Evolutionary conservation across 768 basidiomycete genomes (phyloP), one percentile per base, ranked within the genome.

Genomic region (Leccinum rimulosum): DNA sequence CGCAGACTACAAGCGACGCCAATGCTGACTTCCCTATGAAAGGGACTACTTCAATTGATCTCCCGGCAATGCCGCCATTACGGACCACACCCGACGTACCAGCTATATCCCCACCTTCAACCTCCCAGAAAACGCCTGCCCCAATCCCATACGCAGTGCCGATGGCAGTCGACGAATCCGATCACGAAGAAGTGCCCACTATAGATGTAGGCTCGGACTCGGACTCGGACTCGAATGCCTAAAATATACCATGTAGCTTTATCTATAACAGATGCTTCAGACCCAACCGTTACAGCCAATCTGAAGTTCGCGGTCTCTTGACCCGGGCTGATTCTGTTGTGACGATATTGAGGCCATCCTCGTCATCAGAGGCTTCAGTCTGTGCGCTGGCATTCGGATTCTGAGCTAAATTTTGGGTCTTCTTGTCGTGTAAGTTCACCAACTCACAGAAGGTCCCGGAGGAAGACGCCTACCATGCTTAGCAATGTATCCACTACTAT

Each of bases 161-260:
- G 11, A 67, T 69, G 65, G 22, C 50, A 28, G 54, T 68, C 48
- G 72, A 72, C n/a, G 75, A 76, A n/a, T 76, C 84, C 4, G 87
- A 90, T 14, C 81, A 81, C n/a, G 87, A 89, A 61, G 86, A 87
- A 61, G 85, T 95, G 78, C 92, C 92, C 3, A 67, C 77, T 11
- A 92, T 95, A 38, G 82, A 93, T 68, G 76, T 91, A 77, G 85
- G 80, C 43, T 93, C 91, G 1, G 91, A 93, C 71, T 89, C 90
- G 4, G 92, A 93, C 40, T 89, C 89, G 4, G 92, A 93, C 45
- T 89, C 89, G 6, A 91, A 93, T 47, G 52, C 40, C 33, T 73
- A 58, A 63, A 22, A 19, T 8, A 54, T 31, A n/a, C 7, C 7
- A 14, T 28, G 38, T 8, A 52, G 28, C 30, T 30, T 17, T 45